Evolutionary conservation across 1,139 yeast genomes (phyloP).

Genomic region (Debaryomyces singareniensis): DNA sequence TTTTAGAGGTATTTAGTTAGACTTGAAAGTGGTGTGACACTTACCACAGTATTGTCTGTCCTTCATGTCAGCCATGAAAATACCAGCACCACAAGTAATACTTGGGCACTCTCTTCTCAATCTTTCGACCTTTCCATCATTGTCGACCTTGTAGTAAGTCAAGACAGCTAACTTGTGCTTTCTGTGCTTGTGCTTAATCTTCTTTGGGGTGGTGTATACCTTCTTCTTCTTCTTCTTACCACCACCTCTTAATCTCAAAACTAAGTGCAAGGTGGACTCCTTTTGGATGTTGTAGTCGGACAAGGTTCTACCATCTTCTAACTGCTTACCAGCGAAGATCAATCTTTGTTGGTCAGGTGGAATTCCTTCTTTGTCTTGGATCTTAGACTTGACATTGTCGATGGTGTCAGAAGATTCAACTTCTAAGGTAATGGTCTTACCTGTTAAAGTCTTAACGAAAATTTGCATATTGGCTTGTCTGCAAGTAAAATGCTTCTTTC

Average conservation of each 20-base stretch:
- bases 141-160: slow-evolving; percentile 98
- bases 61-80: slow-evolving; percentile 99
- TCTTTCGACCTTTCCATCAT: slow-evolving; percentile 97
- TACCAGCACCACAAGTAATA: slow-evolving; percentile 96
- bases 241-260: slow-evolving; percentile 99
- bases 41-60: slow-evolving; percentile 99
- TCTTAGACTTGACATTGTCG: slow-evolving; percentile 98
- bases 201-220: slow-evolving; percentile 99
- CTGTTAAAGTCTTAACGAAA: slow-evolving; percentile 98
- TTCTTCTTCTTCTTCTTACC: slow-evolving; percentile 99
- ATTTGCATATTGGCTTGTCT: slow-evolving; percentile 80
- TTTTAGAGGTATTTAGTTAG: slow-evolving; percentile 28
- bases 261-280: slow-evolving; percentile 98
- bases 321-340: slow-evolving; percentile 99
- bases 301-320: slow-evolving; percentile 98
- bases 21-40: slow-evolving; percentile 93
- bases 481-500: slow-evolving; percentile 46
- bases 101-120: slow-evolving; percentile 98
- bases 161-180: slow-evolving; percentile 98
- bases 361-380: slow-evolving; percentile 98
- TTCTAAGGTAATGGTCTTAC: slow-evolving; percentile 98
- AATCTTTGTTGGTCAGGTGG: slow-evolving; percentile 99
- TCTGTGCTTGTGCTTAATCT: slow-evolving; percentile 99
- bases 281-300: slow-evolving; percentile 99
- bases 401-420: slow-evolving; percentile 99